Conservation (phyloP, 2,329 filamentous ascomycete species). For the Raffaelea deltoideospora region DNA sequence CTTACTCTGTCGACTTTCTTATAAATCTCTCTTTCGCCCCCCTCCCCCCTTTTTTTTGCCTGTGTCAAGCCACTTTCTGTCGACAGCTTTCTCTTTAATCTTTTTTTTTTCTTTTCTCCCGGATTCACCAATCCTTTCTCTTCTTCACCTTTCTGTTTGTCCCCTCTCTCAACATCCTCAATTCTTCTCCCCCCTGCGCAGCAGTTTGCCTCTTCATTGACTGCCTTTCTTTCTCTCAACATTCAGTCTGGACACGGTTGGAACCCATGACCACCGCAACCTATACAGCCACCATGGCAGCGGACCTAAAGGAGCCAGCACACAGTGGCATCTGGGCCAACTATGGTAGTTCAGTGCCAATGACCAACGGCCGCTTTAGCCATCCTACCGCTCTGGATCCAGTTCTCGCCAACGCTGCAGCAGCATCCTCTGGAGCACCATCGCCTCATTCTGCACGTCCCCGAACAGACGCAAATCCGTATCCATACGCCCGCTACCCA, state of each 20-base stretch:
- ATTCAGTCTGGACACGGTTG: no score
- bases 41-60: not conserved
- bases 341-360: slow-evolving; percentile 39
- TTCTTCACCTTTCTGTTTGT: not conserved
- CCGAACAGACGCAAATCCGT: slow-evolving; percentile 30
- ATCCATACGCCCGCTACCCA: slow-evolving; percentile 37
- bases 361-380: slow-evolving; percentile 32
- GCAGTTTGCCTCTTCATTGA: not conserved
- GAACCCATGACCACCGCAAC: slow-evolving; percentile 49
- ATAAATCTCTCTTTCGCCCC: not conserved
- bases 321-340: slow-evolving; percentile 43
- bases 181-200: no score
- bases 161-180: no score
- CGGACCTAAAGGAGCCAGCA: slow-evolving; percentile 45
- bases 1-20: not conserved
- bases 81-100: not conserved
- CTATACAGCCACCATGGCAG: slow-evolving; percentile 47
- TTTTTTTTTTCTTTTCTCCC: not conserved
- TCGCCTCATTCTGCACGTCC: slow-evolving; percentile 32
- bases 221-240: not conserved
- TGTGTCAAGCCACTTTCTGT: not conserved
- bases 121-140: not conserved
- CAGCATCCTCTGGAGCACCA: slow-evolving; percentile 18
- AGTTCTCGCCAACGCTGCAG: slow-evolving; percentile 22
- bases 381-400: slow-evolving; percentile 30